Base-by-base conservation (phyloP, 352 stramenopile genomes). In the Globisporangium takayamanum region DNA sequence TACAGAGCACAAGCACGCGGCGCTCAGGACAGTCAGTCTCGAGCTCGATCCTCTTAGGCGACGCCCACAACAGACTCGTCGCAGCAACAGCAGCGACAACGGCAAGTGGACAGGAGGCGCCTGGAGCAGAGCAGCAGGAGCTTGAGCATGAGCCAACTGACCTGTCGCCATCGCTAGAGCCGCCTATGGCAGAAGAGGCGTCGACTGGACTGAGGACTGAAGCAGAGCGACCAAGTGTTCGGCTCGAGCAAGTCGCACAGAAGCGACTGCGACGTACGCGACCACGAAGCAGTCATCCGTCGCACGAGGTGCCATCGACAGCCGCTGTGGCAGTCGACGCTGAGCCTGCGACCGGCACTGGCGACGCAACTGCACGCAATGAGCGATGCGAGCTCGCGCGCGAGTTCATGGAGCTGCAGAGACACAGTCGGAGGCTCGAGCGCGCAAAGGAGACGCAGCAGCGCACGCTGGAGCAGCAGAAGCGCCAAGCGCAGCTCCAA, bases 321-420 rank as follows among this genome's bases (percentile, higher is more conserved):
- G 6, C 7, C 7, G 33, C n/a, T 18, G 5, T 18, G n/a, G 37
- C 15, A 33, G n/a, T 44, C 1, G 36, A 30, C 37, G 46, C 59
- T 46, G 28, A 26, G 20, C 12, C 33, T 50, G 62, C 59, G 22
- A 53, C 51, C 22, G 16, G 44, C 44, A 26, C 20, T 12, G 44
- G 33, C 33, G 33, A 39, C 26, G 33, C n/a, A 36, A 56, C 67
- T 36, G 74, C 84, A 37, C 70, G 59, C 4, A 50, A 69, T 18
- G 62, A 88, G 41, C 62, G 82, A n/a, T 68, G 82, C 53, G 79
- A 67, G 26, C 59, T 87, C 22, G 82, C 76, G 20, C 64, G 82
- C 14, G 82, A 89, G 52, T 88, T 78, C 36, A 89, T 92, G 67
- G 50, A 74, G n/a, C 22, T 85, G 6, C 79, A 92, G 49, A 80